Conservation (phyloP, 2,329 filamentous ascomycete species). For the Coleophoma crateriformis region DNA sequence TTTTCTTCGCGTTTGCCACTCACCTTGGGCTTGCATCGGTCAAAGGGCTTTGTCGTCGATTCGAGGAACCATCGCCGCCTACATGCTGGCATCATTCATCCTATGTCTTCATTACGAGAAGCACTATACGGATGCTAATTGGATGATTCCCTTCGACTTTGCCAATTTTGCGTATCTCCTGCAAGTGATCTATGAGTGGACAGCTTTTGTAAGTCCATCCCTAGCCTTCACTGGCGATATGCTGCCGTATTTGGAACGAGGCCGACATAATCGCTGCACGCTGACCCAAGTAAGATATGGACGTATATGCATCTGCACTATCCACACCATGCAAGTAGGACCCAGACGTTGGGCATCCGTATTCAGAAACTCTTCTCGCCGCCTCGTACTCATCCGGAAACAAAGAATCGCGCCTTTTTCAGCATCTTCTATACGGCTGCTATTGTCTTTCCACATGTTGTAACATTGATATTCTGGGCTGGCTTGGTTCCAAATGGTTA, state of each 20-base stretch:
- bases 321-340: conserved; percentile 16
- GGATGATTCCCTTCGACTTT: conserved; percentile 21
- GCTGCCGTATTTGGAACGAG: neutral
- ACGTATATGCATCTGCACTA: conserved; percentile 27
- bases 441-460: conserved; percentile 23
- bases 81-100: conserved; percentile 16
- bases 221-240: neutral
- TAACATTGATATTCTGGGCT: conserved; percentile 23
- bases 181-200: conserved; percentile 22
- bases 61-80: conserved; percentile 17
- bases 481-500: conserved; percentile 20
- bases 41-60: conserved; percentile 21
- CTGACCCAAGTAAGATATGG: conserved; percentile 18
- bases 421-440: conserved; percentile 26
- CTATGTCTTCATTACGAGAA: conserved; percentile 20
- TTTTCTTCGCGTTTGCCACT: conserved; percentile 28
- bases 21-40: conserved; percentile 23
- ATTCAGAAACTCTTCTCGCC: conserved; percentile 19
- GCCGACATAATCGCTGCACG: neutral
- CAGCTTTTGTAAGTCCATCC: conserved; percentile 22
- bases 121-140: conserved; percentile 10
- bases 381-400: conserved; percentile 13
- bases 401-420: conserved; percentile 22
- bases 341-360: conserved; percentile 4
- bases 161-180: conserved; percentile 22